Evolutionary conservation across 176 grass and related monocot species (phyloP), one percentile per base, ranked within the genome.

Genomic region (Eleusine indica): DNA sequence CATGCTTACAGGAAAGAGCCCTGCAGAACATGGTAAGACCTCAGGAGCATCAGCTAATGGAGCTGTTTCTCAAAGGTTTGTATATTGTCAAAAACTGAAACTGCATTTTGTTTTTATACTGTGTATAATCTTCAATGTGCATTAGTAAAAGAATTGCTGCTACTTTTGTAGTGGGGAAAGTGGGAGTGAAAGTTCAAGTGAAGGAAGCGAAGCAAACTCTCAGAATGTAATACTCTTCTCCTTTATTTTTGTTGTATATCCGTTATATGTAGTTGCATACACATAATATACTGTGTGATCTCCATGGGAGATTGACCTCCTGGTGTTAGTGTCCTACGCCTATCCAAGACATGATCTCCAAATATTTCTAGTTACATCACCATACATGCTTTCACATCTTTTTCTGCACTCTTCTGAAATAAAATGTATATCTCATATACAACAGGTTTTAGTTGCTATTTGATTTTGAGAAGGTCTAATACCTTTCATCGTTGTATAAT

Each of bases 161-260:
- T 86, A 28, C 15, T 70, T 93, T 90, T 96, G 80, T 85, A 99
- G 93, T 87, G 96, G 91, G 40, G 91, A 95, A 54, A 94, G 89
- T 89, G 91, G 83, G 80, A 99, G 77, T 69, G 93, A 96, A 81
- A 94, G 89, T 87, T 89, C 86, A 85, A 96, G 89, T 68, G 93
- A 94, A 82, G 96, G 85, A 83, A 99, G 93, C 29, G 89, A 99
- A 84, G 80, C 66, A 58, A 94, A 92, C 89, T 99, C 93, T 83
- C 91, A 94, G 60, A 96, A 96, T 88, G 96, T 99, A 83, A 83
- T 86, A 80, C 69, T 87, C 44, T 82, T 66, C 37, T 44, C 54
- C 6, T 63, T 48, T 8, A 22, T 54, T 74, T 77, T 71, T 79
- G 22, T n/a, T 79, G 29, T 15, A 43, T 28, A 41, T 56, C 35